phyloP scores from a whole-genome alignment of 441 rosid genomes.

The Pelargonium cotyledonis region DNA sequence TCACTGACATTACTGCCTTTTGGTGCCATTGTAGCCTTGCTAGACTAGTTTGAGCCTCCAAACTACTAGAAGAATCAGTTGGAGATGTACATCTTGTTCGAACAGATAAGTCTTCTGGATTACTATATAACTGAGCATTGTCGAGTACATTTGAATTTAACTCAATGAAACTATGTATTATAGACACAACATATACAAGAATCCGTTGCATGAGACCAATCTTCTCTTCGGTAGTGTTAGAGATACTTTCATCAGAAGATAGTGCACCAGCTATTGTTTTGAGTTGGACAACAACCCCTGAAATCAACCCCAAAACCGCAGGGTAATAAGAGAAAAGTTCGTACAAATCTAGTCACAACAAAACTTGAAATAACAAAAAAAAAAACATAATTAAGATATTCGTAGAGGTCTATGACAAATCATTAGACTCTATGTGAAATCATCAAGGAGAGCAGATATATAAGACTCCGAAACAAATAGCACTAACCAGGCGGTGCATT shows the following conservation, averaged over 20 bases:
- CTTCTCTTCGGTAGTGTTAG: constrained; percentile 37
- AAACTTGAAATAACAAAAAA: not conserved
- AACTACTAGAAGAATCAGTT: constrained; percentile 29
- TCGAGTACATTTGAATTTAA: constrained; percentile 32
- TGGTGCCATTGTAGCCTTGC: constrained; percentile 52
- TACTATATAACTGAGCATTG: constrained; percentile 36
- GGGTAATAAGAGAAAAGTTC: not conserved
- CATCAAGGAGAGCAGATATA: not conserved
- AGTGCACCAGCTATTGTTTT: constrained; percentile 48
- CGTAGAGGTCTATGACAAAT: not conserved
- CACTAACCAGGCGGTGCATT: not conserved
- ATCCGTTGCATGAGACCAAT: constrained; percentile 44
- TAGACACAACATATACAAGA: constrained; percentile 56
- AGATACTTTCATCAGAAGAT: constrained; percentile 46
- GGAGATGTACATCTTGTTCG: constrained; percentile 22
- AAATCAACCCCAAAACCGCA: constrained; percentile 14
- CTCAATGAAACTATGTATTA: constrained; percentile 47
- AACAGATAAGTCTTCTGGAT: constrained; percentile 26
- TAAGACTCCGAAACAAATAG: not conserved
- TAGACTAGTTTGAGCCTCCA: constrained; percentile 31
- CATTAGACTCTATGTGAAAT: no score
- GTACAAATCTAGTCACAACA: not conserved
- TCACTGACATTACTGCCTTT: constrained; percentile 64
- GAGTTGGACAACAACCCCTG: constrained; percentile 71
- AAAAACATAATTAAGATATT: not conserved